Evolutionary conservation across 768 basidiomycete genomes (phyloP), one percentile per base, ranked within the genome.

Genomic region (Chalciporus chontae): DNA sequence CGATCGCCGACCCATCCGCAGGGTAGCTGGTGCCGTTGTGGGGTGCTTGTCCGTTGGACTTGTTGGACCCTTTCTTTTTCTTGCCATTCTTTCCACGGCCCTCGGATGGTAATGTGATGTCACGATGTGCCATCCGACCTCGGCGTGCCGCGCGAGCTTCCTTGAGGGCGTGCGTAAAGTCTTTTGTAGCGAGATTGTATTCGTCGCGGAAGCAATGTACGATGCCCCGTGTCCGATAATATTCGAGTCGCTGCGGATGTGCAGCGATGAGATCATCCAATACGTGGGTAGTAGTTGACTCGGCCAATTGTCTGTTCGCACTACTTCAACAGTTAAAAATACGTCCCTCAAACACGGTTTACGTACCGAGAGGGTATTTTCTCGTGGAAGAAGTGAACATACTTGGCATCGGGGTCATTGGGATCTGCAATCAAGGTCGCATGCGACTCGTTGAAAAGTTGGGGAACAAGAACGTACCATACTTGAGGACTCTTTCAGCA

Each of bases 321-420:
- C 62, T 60, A 50, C 49, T 54, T 50, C 43, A 62, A 62, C 19
- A 31, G 54, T 60, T 45, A 56, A 45, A 36, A 36, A 40, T 45
- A 56, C 1, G 53, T 50, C 29, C 17, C 15, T 51, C 37, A 29
- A 40, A 19, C 31, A 37, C 54, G 15, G 17, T 31, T n/a, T 42
- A 71, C 77, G 52, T 53, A 93, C 90, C 91, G 78, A 48, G 92
- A 94, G 18, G 92, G 92, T 56, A 94, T 94, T 71, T 92, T 94
- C 63, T 94, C 91, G 58, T 94, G 92, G 69, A 94, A 94, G 65
- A 94, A 94, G 60, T 93, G 86, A 2, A 94, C 90, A 64, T 94
- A 93, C 73, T 78, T 81, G 11, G 91, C 90, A 58, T 93, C 88
- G 8, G 77, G 57, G 56, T 93, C 86, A 54, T 76, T 72, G 0